These are phyloP conservation scores for Alternaria infectoria DNA, from an alignment of 2,329 filamentous ascomycete species.

Conservation along the genomic window DNA sequence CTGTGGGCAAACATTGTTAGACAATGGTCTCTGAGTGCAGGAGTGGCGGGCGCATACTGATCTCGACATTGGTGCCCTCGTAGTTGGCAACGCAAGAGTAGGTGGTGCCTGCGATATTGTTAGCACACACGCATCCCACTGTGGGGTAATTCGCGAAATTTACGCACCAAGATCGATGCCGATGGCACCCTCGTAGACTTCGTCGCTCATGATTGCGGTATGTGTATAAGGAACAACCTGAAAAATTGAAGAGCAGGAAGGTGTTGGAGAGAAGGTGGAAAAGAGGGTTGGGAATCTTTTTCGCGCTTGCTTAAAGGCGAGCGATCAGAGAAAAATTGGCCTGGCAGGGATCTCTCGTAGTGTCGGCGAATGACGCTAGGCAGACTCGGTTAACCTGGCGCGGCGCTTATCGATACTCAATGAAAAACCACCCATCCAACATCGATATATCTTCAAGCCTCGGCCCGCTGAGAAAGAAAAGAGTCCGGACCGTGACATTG, in stretches of 20 bases:
- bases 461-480: background rate
- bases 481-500: background rate
- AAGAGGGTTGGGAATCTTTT: slow-evolving; percentile 24
- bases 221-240: slow-evolving; percentile 37
- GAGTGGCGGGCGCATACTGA: slow-evolving; percentile 67
- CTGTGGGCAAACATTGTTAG: slow-evolving; percentile 50
- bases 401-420: slow-evolving; percentile 15
- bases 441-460: background rate
- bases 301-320: slow-evolving; percentile 20
- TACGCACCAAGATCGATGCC: slow-evolving; percentile 96
- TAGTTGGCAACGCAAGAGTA: slow-evolving; percentile 99
- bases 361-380: slow-evolving; percentile 13
- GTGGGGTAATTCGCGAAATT: slow-evolving; percentile 33
- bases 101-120: slow-evolving; percentile 77
- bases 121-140: slow-evolving; percentile 33
- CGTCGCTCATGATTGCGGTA: slow-evolving; percentile 81
- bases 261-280: slow-evolving; percentile 40
- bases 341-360: slow-evolving; percentile 15
- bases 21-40: slow-evolving; percentile 1
- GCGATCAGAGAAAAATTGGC: slow-evolving; percentile 19
- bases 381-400: slow-evolving; percentile 12
- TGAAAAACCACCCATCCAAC: slow-evolving; percentile 4
- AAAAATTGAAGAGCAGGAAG: slow-evolving; percentile 36
- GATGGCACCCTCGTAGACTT: slow-evolving; percentile 99
- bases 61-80: slow-evolving; percentile 99